Evolutionary conservation across 441 rosid genomes (phyloP).

Genomic region (Mallotus japonicus): DNA sequence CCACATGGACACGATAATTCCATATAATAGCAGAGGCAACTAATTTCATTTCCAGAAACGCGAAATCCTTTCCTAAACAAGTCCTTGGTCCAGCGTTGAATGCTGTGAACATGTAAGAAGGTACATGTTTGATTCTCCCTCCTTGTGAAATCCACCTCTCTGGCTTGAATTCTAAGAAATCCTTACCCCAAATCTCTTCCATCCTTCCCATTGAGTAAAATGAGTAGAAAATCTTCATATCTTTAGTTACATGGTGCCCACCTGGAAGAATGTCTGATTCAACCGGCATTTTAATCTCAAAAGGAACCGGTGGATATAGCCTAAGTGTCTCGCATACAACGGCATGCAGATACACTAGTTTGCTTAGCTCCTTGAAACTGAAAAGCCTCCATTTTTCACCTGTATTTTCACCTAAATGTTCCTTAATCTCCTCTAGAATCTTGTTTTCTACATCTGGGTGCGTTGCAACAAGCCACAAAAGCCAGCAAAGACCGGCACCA

Average conservation of each 20-base stretch:
- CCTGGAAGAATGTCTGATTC: neutral
- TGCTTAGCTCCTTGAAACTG: neutral
- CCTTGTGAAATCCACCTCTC: constrained; percentile 35
- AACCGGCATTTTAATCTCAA: neutral
- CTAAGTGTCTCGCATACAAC: neutral
- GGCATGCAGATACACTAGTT: constrained; percentile 4
- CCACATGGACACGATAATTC: neutral
- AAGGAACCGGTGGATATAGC: constrained; percentile 3
- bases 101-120: constrained; percentile 28
- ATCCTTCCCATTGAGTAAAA: constrained; percentile 12
- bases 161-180: constrained; percentile 36
- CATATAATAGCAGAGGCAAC: neutral
- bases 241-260: neutral
- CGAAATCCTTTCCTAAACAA: constrained; percentile 35
- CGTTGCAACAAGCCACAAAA: constrained; percentile 29
- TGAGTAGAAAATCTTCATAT: constrained; percentile 24
- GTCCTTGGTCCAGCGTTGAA: constrained; percentile 36
- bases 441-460: constrained; percentile 21
- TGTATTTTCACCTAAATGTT: neutral
- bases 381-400: neutral
- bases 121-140: constrained; percentile 23
- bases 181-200: constrained; percentile 35
- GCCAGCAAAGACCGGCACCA: constrained; percentile 31
- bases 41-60: constrained; percentile 2
- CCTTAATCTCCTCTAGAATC: constrained; percentile 26